Evolutionary conservation across 116 monocot genomes (phyloP), one percentile per base, ranked within the genome.

Genomic region (Iris pallida): DNA sequence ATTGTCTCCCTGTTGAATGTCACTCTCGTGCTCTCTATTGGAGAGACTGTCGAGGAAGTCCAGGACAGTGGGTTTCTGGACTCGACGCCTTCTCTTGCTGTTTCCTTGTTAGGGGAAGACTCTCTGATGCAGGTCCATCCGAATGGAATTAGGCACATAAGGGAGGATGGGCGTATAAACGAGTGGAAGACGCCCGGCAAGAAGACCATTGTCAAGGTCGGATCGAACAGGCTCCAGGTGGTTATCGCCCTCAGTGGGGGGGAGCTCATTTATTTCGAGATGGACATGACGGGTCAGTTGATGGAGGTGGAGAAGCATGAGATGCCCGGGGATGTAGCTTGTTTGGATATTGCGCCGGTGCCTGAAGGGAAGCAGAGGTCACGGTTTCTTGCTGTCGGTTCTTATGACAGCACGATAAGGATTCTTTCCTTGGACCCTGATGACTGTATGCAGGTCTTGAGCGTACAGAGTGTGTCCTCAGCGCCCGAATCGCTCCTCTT

Each of bases 61-160:
- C 91, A 85, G 47, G 92, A 96, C 60, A 96, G 95, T 72, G 85
- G 86, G 16, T 96, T 96, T 63, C 83, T 96, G 40, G 95, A 91
- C 56, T 89, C 89, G 17, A 96, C 95, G 2, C 88, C 91, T 18
- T 96, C 96, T 3, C 81, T 96, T 45, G 89, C 96, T 0, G 92
- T 96, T 19, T 88, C 96, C 0, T 77, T 91, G 42, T 77, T 96
- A 3, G 96, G 96, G 4, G 92, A 96, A 63, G 96, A 91, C 74
- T 96, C 96, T 16, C 73, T 96, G 49, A 91, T 96, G 96, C 96
- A 96, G 82, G 92, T 96, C 18, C 96, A 96, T 76, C 96, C 96
- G 0, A 92, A 83, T 81, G 96, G 96, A 4, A 96, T 96, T 53
- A 66, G 96, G 55, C 96, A 96, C 59, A 96, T 96, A 9, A 80